These are phyloP conservation scores for Zasmidium cellare DNA, from an alignment of 2,329 filamentous ascomycete species.

Conservation along the genomic window DNA sequence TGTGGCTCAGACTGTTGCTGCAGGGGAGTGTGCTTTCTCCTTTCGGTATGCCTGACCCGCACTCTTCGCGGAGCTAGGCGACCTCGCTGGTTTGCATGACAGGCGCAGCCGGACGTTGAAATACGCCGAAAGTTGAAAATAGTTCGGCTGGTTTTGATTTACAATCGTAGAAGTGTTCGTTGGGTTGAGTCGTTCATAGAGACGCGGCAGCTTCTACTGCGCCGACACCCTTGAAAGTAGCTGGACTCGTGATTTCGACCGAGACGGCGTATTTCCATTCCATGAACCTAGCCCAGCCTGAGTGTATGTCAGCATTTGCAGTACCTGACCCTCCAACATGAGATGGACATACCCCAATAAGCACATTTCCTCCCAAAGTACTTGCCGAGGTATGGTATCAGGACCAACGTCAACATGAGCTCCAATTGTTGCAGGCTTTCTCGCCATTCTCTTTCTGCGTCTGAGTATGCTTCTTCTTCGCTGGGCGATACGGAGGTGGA, in stretches of 20 bases:
- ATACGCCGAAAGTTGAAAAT: too few species aligned
- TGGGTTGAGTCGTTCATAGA: constrained; percentile 21
- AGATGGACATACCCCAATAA: constrained; percentile 78
- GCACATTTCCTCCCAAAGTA: constrained; percentile 93
- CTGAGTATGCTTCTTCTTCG: constrained; percentile 58
- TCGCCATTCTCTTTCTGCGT: constrained; percentile 94
- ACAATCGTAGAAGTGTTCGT: background rate
- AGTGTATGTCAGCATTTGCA: constrained; percentile 22
- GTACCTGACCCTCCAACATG: background rate
- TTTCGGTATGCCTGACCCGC: too few species aligned
- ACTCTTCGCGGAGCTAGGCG: too few species aligned
- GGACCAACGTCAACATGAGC: constrained; percentile 86
- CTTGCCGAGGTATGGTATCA: constrained; percentile 92
- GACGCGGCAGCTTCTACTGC: constrained; percentile 49
- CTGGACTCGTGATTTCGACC: constrained; percentile 54
- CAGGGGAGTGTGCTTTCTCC: too few species aligned
- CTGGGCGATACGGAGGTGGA: constrained; percentile 50
- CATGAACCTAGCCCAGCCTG: constrained; percentile 93
- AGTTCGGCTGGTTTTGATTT: too few species aligned
- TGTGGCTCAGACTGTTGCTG: too few species aligned
- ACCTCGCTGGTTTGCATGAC: too few species aligned
- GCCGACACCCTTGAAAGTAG: constrained; percentile 48
- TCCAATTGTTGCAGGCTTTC: constrained; percentile 92
- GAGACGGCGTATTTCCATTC: constrained; percentile 88
- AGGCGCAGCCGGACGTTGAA: too few species aligned